phyloP scores from a whole-genome alignment of 805 yeast genomes.

The Candida berthetii region DNA sequence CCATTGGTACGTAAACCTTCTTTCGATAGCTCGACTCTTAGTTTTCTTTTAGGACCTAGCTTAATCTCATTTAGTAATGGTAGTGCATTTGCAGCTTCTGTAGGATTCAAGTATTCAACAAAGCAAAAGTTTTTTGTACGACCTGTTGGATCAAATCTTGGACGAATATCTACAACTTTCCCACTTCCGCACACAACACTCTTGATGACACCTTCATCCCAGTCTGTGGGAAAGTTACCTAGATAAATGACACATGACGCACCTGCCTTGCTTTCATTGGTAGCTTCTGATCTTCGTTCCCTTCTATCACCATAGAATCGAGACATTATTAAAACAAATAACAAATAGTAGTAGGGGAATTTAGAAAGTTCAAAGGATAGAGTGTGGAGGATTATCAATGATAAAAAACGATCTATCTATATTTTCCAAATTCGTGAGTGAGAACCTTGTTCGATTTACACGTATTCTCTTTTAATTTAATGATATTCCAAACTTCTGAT shows the following conservation, averaged over 20 bases:
- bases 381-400: too few relatives aligned
- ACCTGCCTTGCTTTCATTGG: neutral
- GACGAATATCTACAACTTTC: slow-evolving; percentile 57
- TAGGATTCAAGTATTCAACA: slow-evolving; percentile 48
- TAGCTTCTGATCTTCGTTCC: neutral
- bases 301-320: neutral
- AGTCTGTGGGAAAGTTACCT: slow-evolving; percentile 64
- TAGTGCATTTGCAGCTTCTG: slow-evolving; percentile 47
- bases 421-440: too few relatives aligned
- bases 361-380: too few relatives aligned
- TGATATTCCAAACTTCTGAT: too few relatives aligned
- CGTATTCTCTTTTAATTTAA: too few relatives aligned
- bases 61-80: slow-evolving; percentile 36
- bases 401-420: too few relatives aligned
- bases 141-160: slow-evolving; percentile 30
- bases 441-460: too few relatives aligned
- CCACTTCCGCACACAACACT: slow-evolving; percentile 72
- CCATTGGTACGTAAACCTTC: slow-evolving; percentile 41
- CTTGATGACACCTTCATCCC: slow-evolving; percentile 60
- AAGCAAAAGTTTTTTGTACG: slow-evolving; percentile 65
- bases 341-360: too few relatives aligned
- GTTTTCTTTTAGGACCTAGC: slow-evolving; percentile 35
- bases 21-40: slow-evolving; percentile 55
- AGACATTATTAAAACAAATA: neutral
- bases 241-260: slow-evolving; percentile 40